Conservation (phyloP, 192 early-diverging fungal species). For the Mortierella claussenii region DNA sequence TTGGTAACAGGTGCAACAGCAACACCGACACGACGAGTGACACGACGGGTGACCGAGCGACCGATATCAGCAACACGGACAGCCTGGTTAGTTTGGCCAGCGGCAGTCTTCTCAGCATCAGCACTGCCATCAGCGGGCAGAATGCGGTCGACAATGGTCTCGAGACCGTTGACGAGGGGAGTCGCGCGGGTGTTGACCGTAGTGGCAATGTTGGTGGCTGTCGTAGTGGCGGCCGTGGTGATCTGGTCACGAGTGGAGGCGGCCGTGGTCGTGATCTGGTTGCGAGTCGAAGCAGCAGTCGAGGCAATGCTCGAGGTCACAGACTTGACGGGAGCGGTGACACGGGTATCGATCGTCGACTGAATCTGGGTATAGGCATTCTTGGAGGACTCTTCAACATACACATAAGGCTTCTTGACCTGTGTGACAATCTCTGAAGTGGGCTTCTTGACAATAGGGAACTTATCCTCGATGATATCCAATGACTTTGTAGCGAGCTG, state of each 20-base stretch:
- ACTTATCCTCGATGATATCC: constrained; percentile 66
- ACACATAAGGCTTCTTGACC: constrained; percentile 61
- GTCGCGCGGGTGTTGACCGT: constrained; percentile 46
- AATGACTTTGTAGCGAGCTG: constrained; percentile 71
- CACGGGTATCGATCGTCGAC: constrained; percentile 55
- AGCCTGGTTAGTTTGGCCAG: constrained; percentile 45
- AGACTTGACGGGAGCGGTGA: constrained; percentile 67
- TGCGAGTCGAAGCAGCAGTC: constrained; percentile 45
- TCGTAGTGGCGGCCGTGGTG: constrained; percentile 60
- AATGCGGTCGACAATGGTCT: constrained; percentile 44
- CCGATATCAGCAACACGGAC: constrained; percentile 44
- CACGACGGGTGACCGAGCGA: constrained; percentile 39
- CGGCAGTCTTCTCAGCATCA: constrained; percentile 26
- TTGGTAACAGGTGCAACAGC: constrained; percentile 31
- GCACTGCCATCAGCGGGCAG: constrained; percentile 30
- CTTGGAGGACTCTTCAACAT: constrained; percentile 54
- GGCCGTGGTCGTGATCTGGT: constrained; percentile 38
- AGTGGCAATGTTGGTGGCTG: constrained; percentile 51
- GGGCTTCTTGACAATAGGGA: constrained; percentile 70
- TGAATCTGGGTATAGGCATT: constrained; percentile 64
- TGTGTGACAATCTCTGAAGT: constrained; percentile 68
- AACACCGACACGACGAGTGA: constrained; percentile 36
- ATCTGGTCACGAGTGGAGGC: constrained; percentile 36
- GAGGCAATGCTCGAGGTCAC: constrained; percentile 54
- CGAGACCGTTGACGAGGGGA: constrained; percentile 35